Conservation (phyloP, 768 basidiomycete genomes). For the Fomitopsis pulvina region DNA sequence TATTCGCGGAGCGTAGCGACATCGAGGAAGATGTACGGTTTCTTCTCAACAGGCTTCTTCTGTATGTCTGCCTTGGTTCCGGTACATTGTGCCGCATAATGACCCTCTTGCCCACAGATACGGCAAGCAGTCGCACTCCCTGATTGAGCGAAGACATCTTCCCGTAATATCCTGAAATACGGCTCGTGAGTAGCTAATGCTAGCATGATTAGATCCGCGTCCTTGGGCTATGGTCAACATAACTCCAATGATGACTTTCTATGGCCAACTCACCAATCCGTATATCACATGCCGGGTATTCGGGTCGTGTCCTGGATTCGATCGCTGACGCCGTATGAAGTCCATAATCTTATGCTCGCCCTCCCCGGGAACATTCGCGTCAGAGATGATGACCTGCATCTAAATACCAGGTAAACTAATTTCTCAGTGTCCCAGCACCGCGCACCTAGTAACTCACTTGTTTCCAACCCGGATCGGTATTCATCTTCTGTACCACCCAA, state of each 20-base stretch:
- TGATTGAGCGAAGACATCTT: conserved; percentile 93
- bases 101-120: conserved; percentile 91
- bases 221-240: conserved; percentile 40
- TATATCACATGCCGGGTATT: conserved; percentile 98
- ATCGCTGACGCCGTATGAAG: conserved; percentile 85
- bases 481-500: conserved; percentile 95
- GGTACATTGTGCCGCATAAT: conserved; percentile 93
- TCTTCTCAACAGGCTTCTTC: conserved; percentile 69
- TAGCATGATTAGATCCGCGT: conserved; percentile 99
- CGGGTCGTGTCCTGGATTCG: conserved; percentile 84
- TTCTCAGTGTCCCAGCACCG: not conserved
- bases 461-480: conserved; percentile 94
- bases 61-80: conserved; percentile 63
- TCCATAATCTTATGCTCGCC: conserved; percentile 99
- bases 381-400: conserved; percentile 96
- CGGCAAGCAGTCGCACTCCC: conserved; percentile 74
- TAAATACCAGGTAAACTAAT: conserved; percentile 21
- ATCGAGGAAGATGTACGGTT: conserved; percentile 99
- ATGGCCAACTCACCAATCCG: conserved; percentile 62
- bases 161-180: conserved; percentile 93
- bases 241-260: not conserved
- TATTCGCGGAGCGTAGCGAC: conserved; percentile 94
- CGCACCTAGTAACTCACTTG: conserved; percentile 42
- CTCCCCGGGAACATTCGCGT: conserved; percentile 95
- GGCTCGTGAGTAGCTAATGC: conserved; percentile 97